Conservation (phyloP, 1,284 basidiomycete genomes). For the Agroathelia rolfsii region DNA sequence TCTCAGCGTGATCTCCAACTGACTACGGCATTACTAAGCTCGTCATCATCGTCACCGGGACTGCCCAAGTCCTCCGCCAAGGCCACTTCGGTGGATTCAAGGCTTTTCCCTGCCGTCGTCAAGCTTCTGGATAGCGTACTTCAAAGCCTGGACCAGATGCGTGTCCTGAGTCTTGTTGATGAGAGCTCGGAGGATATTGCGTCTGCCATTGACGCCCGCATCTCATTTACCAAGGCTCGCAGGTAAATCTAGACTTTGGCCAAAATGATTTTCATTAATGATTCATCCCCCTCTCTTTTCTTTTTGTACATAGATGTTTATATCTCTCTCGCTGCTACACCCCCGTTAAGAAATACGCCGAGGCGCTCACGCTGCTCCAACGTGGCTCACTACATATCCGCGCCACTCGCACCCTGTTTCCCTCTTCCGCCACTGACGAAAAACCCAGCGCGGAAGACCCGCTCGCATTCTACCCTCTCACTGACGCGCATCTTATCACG, state of each 20-base stretch:
- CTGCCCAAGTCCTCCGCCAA: constrained; percentile 26
- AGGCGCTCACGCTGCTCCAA: constrained; percentile 60
- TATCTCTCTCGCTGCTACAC: constrained; percentile 67
- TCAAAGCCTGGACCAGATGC: constrained; percentile 77
- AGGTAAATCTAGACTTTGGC: constrained; percentile 34
- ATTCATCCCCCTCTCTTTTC: constrained; percentile 5
- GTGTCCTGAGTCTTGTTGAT: constrained; percentile 76
- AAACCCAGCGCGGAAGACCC: constrained; percentile 33
- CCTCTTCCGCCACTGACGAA: constrained; percentile 25
- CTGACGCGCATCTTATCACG: constrained; percentile 29
- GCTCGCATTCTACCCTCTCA: constrained; percentile 48
- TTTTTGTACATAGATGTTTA: constrained; percentile 36
- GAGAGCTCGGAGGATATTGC: constrained; percentile 79
- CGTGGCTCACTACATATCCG: constrained; percentile 63
- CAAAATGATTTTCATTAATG: constrained; percentile 4
- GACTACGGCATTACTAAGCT: constrained; percentile 48
- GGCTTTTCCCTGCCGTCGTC: constrained; percentile 75
- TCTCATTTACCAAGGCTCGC: constrained; percentile 65
- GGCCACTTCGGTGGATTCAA: constrained; percentile 46
- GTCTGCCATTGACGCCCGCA: constrained; percentile 64
- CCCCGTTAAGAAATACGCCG: constrained; percentile 58
- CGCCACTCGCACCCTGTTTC: constrained; percentile 42
- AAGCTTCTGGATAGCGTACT: constrained; percentile 81
- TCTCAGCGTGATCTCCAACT: constrained; percentile 85
- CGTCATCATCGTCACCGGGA: constrained; percentile 24